phyloP scores from a whole-genome alignment of 2,329 filamentous ascomycete species.

The Phaeomoniella chlamydospora region DNA sequence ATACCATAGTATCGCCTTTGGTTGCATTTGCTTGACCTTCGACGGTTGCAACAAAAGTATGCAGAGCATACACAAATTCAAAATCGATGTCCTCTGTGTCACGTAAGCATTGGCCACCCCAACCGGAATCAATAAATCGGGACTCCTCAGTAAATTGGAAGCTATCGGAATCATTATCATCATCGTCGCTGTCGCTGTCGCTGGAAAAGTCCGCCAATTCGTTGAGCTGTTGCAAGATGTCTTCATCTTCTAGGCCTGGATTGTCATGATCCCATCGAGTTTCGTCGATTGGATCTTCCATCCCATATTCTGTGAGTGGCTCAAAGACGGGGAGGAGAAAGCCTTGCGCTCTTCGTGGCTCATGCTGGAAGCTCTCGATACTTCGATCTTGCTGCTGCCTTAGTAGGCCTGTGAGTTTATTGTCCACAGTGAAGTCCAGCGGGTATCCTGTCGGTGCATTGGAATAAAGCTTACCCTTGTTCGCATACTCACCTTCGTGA shows the following conservation, averaged over 20 bases:
- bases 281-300: conserved; percentile 3
- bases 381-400: neutral
- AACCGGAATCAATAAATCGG: conserved; percentile 56
- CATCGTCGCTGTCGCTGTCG: conserved; percentile 28
- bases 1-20: conserved; percentile 96
- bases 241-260: conserved; percentile 20
- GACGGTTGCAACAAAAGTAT: conserved; percentile 94
- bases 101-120: conserved; percentile 75
- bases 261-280: conserved; percentile 26
- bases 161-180: conserved; percentile 48
- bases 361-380: neutral
- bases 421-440: no score
- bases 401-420: no score
- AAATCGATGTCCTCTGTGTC: conserved; percentile 97
- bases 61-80: conserved; percentile 95
- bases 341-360: conserved; percentile 9
- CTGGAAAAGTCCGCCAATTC: conserved; percentile 11
- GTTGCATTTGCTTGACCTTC: conserved; percentile 97
- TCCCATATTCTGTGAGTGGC: conserved; percentile 17
- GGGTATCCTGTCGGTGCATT: no score
- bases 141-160: conserved; percentile 41
- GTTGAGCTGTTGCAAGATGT: conserved; percentile 3
- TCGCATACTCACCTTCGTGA: neutral
- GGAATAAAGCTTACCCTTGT: neutral
- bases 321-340: neutral